These are phyloP conservation scores for Amanita fuliginea DNA, from an alignment of 768 basidiomycete species.

Conservation along the genomic window DNA sequence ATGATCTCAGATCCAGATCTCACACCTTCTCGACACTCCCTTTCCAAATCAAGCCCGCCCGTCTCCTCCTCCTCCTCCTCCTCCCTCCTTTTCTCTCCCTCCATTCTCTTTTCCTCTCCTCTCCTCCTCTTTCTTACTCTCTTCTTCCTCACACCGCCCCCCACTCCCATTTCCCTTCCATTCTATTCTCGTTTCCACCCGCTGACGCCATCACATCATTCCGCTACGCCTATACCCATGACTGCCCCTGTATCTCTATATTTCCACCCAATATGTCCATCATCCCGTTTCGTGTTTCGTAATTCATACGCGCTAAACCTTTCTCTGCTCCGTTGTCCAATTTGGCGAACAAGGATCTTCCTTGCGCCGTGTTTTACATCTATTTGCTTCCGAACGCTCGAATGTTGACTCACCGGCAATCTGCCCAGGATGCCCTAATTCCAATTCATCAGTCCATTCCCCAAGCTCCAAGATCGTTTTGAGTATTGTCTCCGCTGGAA, in stretches of 20 bases:
- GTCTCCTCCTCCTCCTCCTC: constrained; percentile 13
- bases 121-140: constrained; percentile 5
- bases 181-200: constrained; percentile 25
- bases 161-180: constrained; percentile 4
- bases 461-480: constrained; percentile 3
- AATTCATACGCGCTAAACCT: not conserved
- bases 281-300: not conserved
- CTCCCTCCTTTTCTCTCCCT: constrained; percentile 12
- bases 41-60: constrained; percentile 7
- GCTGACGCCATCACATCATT: constrained; percentile 6
- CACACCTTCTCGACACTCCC: constrained; percentile 8
- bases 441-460: constrained; percentile 2
- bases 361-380: not conserved
- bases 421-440: not conserved
- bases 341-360: too few relatives aligned
- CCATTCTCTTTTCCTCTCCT: constrained; percentile 16
- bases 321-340: not conserved
- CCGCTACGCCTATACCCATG: constrained; percentile 3
- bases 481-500: too few relatives aligned
- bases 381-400: not conserved
- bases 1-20: constrained; percentile 8
- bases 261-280: not conserved
- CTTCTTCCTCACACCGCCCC: not conserved
- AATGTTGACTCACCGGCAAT: not conserved
- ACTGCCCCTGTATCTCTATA: constrained; percentile 5